Evolutionary conservation across 2,329 filamentous ascomycete species (phyloP), one percentile per base, ranked within the genome.

Genomic region (Phialophora tarda): DNA sequence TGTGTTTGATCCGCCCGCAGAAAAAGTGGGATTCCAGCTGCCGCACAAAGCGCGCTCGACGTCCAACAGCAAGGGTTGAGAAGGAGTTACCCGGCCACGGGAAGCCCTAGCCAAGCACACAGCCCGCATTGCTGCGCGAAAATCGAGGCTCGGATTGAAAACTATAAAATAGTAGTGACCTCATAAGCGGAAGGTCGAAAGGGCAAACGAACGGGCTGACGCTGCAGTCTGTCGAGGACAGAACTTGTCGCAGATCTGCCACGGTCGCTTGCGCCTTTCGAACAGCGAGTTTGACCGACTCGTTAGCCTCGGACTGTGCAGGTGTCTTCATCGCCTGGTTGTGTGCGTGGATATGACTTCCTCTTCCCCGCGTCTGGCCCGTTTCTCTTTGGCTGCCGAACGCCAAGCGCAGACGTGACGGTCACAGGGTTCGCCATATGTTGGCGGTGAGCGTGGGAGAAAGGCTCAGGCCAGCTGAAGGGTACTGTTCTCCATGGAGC

Each of bases 121-220:
- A 66, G 63, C 30, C 47, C 59, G 61, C 62, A 56, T 58, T 44
- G 51, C 59, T 65, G 62, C 65, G 50, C 32, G 21, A 59, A 50
- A 23, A 55, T 28, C 23, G 64, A 62, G 64, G 69, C 69, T 71
- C 69, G 54, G 69, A 67, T 71, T 71, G 69, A 71, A 71, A 71
- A 71, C 66, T 67, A 67, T 59, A 63, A 26, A 51, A 53, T 54
- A 57, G 44, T 24, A 17, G 7, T 38, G 32, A 38, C 55, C 65
- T 66, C 63, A 64, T 58, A 23, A 65, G 63, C 63, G 50, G 26
- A n/a, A 26, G 47, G 47, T 23, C 47, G n/a, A 50, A 28, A 30
- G 55, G 44, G 64, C 50, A 44, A 51, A 55, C 51, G 66, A 66
- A 62, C 60, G 66, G 66, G 69, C 64, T 71, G 64, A 41, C 63